Base-by-base conservation (phyloP, 164 flowering plant species). In the Piper betle region DNA sequence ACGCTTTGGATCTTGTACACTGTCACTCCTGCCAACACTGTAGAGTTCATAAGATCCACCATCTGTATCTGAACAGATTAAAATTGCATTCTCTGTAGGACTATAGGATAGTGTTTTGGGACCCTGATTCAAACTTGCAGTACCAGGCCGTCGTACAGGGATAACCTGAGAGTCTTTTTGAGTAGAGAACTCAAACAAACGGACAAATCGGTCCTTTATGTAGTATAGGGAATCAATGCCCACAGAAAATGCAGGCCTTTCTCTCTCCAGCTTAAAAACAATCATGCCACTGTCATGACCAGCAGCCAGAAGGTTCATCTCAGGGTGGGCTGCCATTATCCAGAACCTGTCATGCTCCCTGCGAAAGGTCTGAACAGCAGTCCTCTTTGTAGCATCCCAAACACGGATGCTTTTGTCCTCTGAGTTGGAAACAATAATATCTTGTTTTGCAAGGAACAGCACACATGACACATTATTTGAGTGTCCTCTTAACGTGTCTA, bases 211-310 rank as follows among this genome's bases (percentile, higher is more conserved):
- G 61, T 88, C 96, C 69, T 88, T 88, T 53, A 69, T 75, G 68
- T 83, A 91, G 68, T 80, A 86, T 55, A 84, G 20, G 12, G 78
- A 71, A 68, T 87, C 94, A 16, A 88, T 90, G 70, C 87, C 82
- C 37, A 84, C 81, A 19, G 87, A 71, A 73, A 87, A 87, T 20
- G 92, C 94, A 60, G 97, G 94, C 0, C 94, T 67, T 64, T 90
- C 97, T 79, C 97, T 85, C 81, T 90, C 94, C 79, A 90, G 66
- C 77, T 90, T 90, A 59, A 90, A 90, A 33, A 90, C 94, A 64
- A 90, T 85, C 97, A 84, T 81, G 38, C 87, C 90, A 60, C 84
- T 84, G 55, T 91, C 97, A 72, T 91, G 97, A 59, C 97, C 97
- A 69, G 97, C 97, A 16, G 97, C 97, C 66, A 88, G 66, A 38